These are phyloP conservation scores for Populus hybrid DNA, from an alignment of 441 rosid species.

Conservation along the genomic window DNA sequence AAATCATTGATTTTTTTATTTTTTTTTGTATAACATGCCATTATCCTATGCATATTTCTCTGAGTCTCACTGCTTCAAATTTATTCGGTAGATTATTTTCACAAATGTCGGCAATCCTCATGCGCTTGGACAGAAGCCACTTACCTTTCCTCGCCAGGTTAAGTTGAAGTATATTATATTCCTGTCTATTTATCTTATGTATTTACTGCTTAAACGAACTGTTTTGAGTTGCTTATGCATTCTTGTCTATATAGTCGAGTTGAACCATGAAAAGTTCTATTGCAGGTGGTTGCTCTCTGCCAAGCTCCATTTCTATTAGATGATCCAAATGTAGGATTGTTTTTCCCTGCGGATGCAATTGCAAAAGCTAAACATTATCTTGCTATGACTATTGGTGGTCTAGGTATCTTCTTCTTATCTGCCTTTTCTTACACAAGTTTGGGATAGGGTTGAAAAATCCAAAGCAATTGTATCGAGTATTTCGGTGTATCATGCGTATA, in stretches of 20 bases:
- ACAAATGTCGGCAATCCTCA: conserved; percentile 99
- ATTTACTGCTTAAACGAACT: not conserved
- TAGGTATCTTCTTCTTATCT: conserved; percentile 51
- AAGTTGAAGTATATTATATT: conserved; percentile 1
- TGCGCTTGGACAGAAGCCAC: conserved; percentile 92
- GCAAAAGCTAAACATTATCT: conserved; percentile 94
- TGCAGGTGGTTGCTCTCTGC: conserved; percentile 91
- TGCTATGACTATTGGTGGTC: conserved; percentile 74
- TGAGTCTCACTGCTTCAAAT: conserved; percentile 15
- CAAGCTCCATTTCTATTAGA: conserved; percentile 97
- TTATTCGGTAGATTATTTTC: conserved; percentile 69
- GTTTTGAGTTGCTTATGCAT: not conserved
- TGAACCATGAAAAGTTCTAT: conserved; percentile 21
- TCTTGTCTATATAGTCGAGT: conserved; percentile 11
- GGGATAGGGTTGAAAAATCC: not conserved
- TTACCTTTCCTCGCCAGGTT: conserved; percentile 95
- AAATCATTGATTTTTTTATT: too few relatives aligned
- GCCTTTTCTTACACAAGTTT: not conserved
- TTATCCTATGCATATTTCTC: not conserved
- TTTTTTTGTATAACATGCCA: not conserved
- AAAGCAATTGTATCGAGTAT: not conserved
- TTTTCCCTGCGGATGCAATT: conserved; percentile 96
- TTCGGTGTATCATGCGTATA: not conserved
- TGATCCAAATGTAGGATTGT: conserved; percentile 84
- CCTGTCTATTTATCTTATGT: conserved; percentile 1